Evolutionary conservation across 1,139 yeast species (phyloP).

Genomic region (Sugiyamaella paludigena): DNA sequence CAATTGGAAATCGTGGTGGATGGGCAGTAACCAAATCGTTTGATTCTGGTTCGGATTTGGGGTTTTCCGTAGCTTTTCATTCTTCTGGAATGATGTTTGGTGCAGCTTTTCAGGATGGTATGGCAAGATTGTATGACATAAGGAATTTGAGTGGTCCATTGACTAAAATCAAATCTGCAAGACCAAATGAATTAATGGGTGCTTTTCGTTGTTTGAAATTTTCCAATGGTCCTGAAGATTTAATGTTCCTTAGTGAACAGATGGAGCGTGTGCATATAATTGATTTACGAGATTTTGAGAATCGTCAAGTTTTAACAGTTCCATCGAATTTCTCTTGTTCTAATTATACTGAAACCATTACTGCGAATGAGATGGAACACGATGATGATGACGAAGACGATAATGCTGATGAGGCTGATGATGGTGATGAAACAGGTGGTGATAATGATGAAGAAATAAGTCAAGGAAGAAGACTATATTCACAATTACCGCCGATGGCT

Average conservation of each 20-base stretch:
- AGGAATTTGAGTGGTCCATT: constrained; percentile 49
- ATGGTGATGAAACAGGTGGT: constrained; percentile 1
- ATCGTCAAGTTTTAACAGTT: constrained; percentile 71
- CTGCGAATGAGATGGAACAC: constrained; percentile 12
- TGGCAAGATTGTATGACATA: constrained; percentile 71
- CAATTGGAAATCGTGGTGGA: constrained; percentile 26
- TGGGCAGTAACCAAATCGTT: constrained; percentile 39
- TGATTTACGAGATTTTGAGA: constrained; percentile 67
- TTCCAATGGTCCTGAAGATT: constrained; percentile 68
- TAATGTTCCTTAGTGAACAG: constrained; percentile 76
- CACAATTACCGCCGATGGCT: not conserved
- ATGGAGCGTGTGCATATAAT: constrained; percentile 81
- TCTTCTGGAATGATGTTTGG: constrained; percentile 71
- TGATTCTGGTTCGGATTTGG: constrained; percentile 66
- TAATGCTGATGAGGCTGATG: constrained; percentile 4
- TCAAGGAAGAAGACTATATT: not conserved
- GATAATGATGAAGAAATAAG: not conserved
- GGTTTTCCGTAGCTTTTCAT: constrained; percentile 80
- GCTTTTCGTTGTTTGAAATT: constrained; percentile 69
- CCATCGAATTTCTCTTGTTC: constrained; percentile 35
- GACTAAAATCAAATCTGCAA: constrained; percentile 40
- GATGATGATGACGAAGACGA: constrained; percentile 10
- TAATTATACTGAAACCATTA: constrained; percentile 12
- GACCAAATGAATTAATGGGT: constrained; percentile 42
- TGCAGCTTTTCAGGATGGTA: constrained; percentile 82